These are phyloP conservation scores for Starmerella roubikii DNA, from an alignment of 805 yeast genomes.

Conservation along the genomic window DNA sequence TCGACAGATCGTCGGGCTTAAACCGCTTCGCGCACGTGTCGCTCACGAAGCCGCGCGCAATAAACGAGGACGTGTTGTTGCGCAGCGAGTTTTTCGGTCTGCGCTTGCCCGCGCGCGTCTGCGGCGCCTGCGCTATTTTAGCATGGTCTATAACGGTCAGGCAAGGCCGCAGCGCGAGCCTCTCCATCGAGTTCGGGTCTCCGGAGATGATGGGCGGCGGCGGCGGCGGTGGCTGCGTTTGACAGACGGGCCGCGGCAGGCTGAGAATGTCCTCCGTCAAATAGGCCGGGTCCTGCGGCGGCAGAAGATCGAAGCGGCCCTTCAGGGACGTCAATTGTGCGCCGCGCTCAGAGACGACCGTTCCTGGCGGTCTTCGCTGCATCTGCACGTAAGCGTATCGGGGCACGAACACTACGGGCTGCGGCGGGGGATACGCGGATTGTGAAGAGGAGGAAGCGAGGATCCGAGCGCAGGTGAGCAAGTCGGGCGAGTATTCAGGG, in stretches of 20 bases:
- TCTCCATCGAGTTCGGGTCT: conserved; percentile 21
- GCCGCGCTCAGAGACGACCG: conserved; percentile 13
- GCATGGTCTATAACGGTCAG: conserved; percentile 6
- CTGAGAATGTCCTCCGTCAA: conserved; percentile 21
- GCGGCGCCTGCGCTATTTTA: not conserved
- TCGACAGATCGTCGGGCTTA: conserved; percentile 27
- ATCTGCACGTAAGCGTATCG: too few relatives aligned
- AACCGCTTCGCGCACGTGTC: conserved; percentile 26
- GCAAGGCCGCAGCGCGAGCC: conserved; percentile 13
- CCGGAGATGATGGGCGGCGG: conserved; percentile 27
- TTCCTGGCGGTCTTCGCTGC: conserved; percentile 11
- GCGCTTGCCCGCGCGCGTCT: conserved; percentile 4
- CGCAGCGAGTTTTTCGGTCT: conserved; percentile 27
- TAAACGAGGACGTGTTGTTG: conserved; percentile 29
- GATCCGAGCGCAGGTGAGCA: too few relatives aligned
- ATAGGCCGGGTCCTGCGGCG: conserved; percentile 25
- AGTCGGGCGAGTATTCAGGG: too few relatives aligned
- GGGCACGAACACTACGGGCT: too few relatives aligned
- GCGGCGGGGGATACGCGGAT: too few relatives aligned
- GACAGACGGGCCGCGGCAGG: conserved; percentile 27
- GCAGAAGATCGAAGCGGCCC: conserved; percentile 1
- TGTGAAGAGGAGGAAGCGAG: too few relatives aligned
- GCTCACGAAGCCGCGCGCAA: conserved; percentile 27
- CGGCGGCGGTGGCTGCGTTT: not conserved
- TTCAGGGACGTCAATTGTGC: conserved; percentile 9